Evolutionary conservation across 2,329 filamentous ascomycete species (phyloP).

Genomic region (Aspergillus versicolor): DNA sequence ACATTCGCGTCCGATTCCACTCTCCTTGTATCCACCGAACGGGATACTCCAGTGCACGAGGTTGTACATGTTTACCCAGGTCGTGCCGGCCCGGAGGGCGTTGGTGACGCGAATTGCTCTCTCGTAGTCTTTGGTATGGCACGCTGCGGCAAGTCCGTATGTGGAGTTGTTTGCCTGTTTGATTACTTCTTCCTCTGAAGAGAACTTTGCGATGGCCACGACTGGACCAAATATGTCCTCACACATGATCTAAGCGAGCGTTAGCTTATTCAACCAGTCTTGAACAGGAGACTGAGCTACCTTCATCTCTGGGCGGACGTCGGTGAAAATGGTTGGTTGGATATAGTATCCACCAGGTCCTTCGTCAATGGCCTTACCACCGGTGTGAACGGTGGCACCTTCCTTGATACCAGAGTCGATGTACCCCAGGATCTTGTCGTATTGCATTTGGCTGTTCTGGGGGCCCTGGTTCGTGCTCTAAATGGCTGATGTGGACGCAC

Average conservation of each 20-base stretch:
- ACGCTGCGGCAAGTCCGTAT: slow-evolving; percentile 73
- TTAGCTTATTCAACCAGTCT: no score
- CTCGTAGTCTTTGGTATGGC: slow-evolving; percentile 77
- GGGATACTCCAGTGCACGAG: slow-evolving; percentile 47
- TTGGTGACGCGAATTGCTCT: slow-evolving; percentile 70
- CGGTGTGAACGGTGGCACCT: slow-evolving; percentile 65
- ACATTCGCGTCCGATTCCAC: slow-evolving; percentile 43
- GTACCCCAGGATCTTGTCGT: slow-evolving; percentile 81
- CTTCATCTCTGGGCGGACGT: slow-evolving; percentile 68
- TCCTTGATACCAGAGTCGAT: slow-evolving; percentile 67
- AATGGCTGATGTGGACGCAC: no score
- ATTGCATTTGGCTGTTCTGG: slow-evolving; percentile 81
- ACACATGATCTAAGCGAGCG: slow-evolving; percentile 57
- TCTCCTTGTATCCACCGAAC: slow-evolving; percentile 41
- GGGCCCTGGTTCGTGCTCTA: slow-evolving; percentile 80
- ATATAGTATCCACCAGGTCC: slow-evolving; percentile 79
- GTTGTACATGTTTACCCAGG: slow-evolving; percentile 68
- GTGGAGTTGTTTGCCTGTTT: slow-evolving; percentile 69
- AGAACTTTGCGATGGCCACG: slow-evolving; percentile 72
- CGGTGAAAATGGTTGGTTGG: slow-evolving; percentile 81
- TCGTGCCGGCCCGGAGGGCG: slow-evolving; percentile 58
- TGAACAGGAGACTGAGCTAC: no score
- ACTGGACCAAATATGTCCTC: slow-evolving; percentile 85
- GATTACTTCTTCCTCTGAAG: slow-evolving; percentile 70
- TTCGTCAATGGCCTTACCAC: slow-evolving; percentile 62